A percentile compares a stretch with the other conserved stretches of the same genome.
Evolutionary conservation across 345 rosid genomes (phyloP).

Genomic region (Lagerstroemia speciosa): DNA sequence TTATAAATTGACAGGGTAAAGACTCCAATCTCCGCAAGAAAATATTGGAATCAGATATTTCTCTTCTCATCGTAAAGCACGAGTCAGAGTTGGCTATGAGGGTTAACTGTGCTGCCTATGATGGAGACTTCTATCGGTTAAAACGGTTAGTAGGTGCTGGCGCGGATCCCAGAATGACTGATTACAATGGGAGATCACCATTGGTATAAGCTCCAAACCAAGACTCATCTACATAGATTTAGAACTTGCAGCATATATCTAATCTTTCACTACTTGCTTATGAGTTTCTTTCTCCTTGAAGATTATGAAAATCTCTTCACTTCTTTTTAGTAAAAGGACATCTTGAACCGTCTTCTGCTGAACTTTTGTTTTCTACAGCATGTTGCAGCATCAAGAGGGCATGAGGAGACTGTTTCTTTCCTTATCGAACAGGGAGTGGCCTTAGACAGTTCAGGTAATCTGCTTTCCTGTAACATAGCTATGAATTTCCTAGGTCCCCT

Average conservation of each 20-base stretch:
- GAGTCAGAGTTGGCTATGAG: constrained; percentile 61
- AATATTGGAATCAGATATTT: constrained; percentile 54
- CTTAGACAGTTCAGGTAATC: constrained; percentile 35
- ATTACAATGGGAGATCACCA: constrained; percentile 78
- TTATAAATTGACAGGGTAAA: constrained; percentile 43
- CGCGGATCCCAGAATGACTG: constrained; percentile 54
- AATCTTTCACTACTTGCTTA: neutral
- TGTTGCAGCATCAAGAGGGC: constrained; percentile 69
- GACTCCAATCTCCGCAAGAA: constrained; percentile 37
- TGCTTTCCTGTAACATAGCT: neutral
- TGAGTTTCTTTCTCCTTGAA: constrained; percentile 1
- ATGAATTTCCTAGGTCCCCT: neutral
- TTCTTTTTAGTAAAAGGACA: neutral
- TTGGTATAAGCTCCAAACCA: constrained; percentile 35
- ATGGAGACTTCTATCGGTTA: constrained; percentile 61
- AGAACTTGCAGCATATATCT: neutral
- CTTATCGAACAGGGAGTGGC: constrained; percentile 56
- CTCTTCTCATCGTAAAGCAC: constrained; percentile 56
- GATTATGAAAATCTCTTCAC: neutral
- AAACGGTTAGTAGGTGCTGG: constrained; percentile 59
- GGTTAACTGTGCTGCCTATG: constrained; percentile 51
- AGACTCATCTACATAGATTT: neutral
- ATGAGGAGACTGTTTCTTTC: constrained; percentile 47
- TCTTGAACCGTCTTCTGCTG: neutral
- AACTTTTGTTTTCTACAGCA: constrained; percentile 36